Evolutionary conservation across 257 asterid genomes (phyloP), one percentile per base, ranked within the genome.

Genomic region (Phtheirospermum japonicum): DNA sequence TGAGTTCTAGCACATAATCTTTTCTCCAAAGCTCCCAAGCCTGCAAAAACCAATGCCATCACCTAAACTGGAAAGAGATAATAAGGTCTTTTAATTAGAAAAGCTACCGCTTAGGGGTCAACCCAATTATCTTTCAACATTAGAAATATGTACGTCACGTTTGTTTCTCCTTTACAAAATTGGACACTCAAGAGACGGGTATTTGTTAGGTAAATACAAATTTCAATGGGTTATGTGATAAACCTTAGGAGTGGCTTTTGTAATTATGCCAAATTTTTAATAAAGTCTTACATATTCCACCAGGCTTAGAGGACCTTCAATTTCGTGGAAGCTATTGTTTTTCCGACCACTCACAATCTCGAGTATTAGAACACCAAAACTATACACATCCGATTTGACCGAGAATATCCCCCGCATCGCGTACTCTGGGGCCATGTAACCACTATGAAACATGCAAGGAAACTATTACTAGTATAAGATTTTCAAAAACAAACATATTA

Each of bases 401-500:
- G 87, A 87, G 66, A 82, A 85, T 5, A 75, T 76, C 2, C 95
- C 95, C 23, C 82, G 81, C 83, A 80, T 80, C 0, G 85, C 90
- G 14, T 84, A 84, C 75, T 87, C 86, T 0, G 90, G 92, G 14
- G 94, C 83, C 88, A 85, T 85, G 75, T 81, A 85, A 36, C 95
- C 88, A 57, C 90, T 85, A 54, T 17, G 7, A 20, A 7, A 53
- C 2, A 26, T 26, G 18, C 7, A 16, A 34, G n/a, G n/a, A 3
- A 14, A 36, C n/a, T n/a, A 11, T 28, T 32, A 67, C 46, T 5
- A 4, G 23, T 17, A 17, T 14, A 40, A 16, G 26, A 14, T 48
- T 19, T 14, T 6, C 10, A 17, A 23, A 53, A 20, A 18, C 37
- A 32, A 28, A 6, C 11, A 33, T 5, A 28, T 7, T n/a, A 4